Base-by-base conservation (phyloP, 805 yeast species). In the Candida yuanshanica region DNA sequence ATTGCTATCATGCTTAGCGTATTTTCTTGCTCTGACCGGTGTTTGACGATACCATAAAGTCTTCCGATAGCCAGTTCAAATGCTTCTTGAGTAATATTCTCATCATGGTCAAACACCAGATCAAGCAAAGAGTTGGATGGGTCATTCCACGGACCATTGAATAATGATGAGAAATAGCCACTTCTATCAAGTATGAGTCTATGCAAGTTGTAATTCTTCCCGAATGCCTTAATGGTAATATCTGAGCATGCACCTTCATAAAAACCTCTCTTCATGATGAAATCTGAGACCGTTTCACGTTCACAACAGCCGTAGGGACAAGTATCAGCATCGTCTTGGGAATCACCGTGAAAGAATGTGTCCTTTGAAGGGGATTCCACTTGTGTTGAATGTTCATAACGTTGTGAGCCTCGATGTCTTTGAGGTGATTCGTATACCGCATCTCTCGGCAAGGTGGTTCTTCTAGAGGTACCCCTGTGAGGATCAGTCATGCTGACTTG, bases 21-120 rank as follows among this genome's bases (percentile, higher is more conserved):
- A n/a, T 64, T 57, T 20, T 55, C 44, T 17, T 51, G 56, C 37
- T 68, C 73, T 13, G 58, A 55, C 17, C 52, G 51, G 4, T 51
- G 35, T 37, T 66, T 64, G 4, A 51, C 36, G 1, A 64, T 66
- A 1, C 81, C 80, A 48, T 76, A 76, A 11, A 76, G 55, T 32
- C 71, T 47, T 1, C 68, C 66, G 2, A 77, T 50, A 0, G 75
- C 75, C 18, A 70, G 51, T 35, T 75, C 79, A 52, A 77, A 74
- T 5, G 77, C 66, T 17, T 66, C 65, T 39, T 61, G 62, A 0
- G 73, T 65, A 37, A 70, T 68, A 34, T 63, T 56, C 7, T 62
- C 60, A 48, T 68, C 74, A 24, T 59, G 59, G 25, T 64, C 74
- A 47, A 69, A 70, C 9, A 53, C 56, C 35, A 69, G 46, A 16